These are phyloP conservation scores for Ceratocystis albifundus DNA, from an alignment of 2,329 filamentous ascomycete genomes.

Conservation along the genomic window DNA sequence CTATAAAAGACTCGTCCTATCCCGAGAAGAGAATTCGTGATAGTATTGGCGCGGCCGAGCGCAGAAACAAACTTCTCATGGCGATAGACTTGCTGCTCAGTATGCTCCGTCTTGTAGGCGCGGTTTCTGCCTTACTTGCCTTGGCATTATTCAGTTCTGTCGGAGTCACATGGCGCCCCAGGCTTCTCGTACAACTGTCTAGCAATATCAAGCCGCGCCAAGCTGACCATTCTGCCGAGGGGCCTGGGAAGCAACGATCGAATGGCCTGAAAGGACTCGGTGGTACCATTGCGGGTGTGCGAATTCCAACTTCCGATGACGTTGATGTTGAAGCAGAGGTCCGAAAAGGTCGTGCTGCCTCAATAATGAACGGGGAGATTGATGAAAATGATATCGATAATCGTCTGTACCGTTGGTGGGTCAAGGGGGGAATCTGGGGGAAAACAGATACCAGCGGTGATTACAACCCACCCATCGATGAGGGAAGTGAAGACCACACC, in stretches of 20 bases:
- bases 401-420: slow-evolving; percentile 76
- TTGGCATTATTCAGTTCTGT: slow-evolving; percentile 10
- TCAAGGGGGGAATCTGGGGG: slow-evolving; percentile 73
- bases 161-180: slow-evolving; percentile 28
- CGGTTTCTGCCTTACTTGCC: slow-evolving; percentile 45
- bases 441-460: slow-evolving; percentile 69
- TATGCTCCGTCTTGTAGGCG: slow-evolving; percentile 54
- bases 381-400: slow-evolving; percentile 58
- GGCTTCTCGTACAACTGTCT: slow-evolving; percentile 38
- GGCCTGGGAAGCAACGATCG: slow-evolving; percentile 30
- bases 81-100: slow-evolving; percentile 64
- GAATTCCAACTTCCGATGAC: slow-evolving; percentile 37
- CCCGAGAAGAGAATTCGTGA: slow-evolving; percentile 37
- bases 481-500: slow-evolving; percentile 56
- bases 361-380: slow-evolving; percentile 31
- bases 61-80: slow-evolving; percentile 67
- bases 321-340: slow-evolving; percentile 76
- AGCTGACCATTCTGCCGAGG: slow-evolving; percentile 4
- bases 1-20: slow-evolving; percentile 33
- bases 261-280: background rate
- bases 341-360: slow-evolving; percentile 43
- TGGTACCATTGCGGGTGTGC: slow-evolving; percentile 20
- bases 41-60: slow-evolving; percentile 68
- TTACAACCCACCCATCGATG: slow-evolving; percentile 46
- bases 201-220: slow-evolving; percentile 26